Percentiles rank a stretch among this genome's conserved stretches.
Evolutionary conservation across 192 early-diverging fungal genomes (phyloP).

Genomic region (Entomortierella parvispora): DNA sequence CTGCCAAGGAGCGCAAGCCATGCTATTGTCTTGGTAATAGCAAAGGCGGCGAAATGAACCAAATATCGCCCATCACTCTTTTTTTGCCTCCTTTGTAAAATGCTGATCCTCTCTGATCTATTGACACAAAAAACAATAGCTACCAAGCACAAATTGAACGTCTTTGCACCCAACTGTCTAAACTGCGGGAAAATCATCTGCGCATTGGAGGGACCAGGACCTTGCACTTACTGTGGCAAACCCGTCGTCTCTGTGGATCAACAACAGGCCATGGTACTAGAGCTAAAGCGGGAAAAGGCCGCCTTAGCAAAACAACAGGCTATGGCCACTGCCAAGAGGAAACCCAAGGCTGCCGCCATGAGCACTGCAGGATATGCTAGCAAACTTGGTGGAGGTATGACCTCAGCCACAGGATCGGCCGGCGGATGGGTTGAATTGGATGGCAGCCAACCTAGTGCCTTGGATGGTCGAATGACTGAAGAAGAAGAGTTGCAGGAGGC

Average conservation of each 20-base stretch:
- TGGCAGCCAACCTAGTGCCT: constrained; percentile 7
- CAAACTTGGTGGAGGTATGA: constrained; percentile 55
- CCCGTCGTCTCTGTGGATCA: constrained; percentile 64
- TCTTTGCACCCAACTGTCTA: constrained; percentile 65
- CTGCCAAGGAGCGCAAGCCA: constrained; percentile 53
- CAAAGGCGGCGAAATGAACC: background rate
- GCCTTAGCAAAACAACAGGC: constrained; percentile 47
- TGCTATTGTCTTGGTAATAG: constrained; percentile 61
- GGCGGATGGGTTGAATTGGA: constrained; percentile 30
- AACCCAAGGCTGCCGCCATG: constrained; percentile 38
- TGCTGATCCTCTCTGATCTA: background rate
- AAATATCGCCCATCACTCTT: background rate
- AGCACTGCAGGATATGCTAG: constrained; percentile 54
- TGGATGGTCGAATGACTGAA: constrained; percentile 41
- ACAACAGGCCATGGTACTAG: constrained; percentile 57
- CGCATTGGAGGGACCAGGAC: constrained; percentile 60
- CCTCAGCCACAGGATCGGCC: constrained; percentile 28
- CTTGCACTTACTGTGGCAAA: constrained; percentile 65
- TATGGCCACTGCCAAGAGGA: constrained; percentile 23
- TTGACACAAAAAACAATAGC: constrained; percentile 43
- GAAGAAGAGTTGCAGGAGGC: constrained; percentile 56
- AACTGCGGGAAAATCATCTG: constrained; percentile 72
- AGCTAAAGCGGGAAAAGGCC: constrained; percentile 59
- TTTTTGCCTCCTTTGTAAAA: background rate
- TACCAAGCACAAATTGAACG: constrained; percentile 62